phyloP scores from a whole-genome alignment of 2,329 filamentous ascomycete genomes.

The Trichoderma pleuroti region DNA sequence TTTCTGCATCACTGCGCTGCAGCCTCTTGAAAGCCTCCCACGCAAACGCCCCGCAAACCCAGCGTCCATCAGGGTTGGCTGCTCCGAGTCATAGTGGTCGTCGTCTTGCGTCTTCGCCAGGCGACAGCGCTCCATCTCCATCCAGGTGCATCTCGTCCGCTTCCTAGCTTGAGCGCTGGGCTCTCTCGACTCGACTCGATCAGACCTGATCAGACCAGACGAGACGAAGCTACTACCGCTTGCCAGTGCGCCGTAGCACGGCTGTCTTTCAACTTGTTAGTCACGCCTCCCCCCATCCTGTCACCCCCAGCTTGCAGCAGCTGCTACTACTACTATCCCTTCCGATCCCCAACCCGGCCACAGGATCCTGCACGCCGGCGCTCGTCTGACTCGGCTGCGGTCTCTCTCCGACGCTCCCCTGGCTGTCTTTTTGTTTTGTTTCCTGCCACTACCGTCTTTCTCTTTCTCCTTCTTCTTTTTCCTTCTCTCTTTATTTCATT shows the following conservation, averaged over 20 bases:
- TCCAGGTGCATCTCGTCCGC: constrained; percentile 6
- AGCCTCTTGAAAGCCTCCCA: constrained; percentile 20
- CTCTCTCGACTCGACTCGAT: neutral
- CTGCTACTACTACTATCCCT: neutral
- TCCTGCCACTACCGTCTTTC: constrained; percentile 6
- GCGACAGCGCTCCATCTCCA: constrained; percentile 7
- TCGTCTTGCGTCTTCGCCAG: neutral
- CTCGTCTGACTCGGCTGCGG: constrained; percentile 12
- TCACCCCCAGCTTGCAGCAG: constrained; percentile 16
- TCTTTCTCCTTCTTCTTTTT: neutral
- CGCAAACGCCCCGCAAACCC: constrained; percentile 19
- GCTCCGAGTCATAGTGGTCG: constrained; percentile 13
- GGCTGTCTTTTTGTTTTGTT: constrained; percentile 5
- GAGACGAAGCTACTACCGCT: constrained; percentile 1
- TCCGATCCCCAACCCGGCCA: constrained; percentile 17
- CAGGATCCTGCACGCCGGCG: constrained; percentile 19
- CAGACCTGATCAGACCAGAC: neutral
- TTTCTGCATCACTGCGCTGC: constrained; percentile 19
- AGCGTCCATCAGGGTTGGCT: constrained; percentile 15
- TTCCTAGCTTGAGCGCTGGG: neutral
- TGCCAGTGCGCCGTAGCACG: neutral
- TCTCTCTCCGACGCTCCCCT: constrained; percentile 13
- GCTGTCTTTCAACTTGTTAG: constrained; percentile 24
- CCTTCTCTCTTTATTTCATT: constrained; percentile 2
- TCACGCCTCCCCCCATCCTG: constrained; percentile 25